Evolutionary conservation across 192 early-diverging fungal genomes (phyloP).

Genomic region (Coemansia sp.): DNA sequence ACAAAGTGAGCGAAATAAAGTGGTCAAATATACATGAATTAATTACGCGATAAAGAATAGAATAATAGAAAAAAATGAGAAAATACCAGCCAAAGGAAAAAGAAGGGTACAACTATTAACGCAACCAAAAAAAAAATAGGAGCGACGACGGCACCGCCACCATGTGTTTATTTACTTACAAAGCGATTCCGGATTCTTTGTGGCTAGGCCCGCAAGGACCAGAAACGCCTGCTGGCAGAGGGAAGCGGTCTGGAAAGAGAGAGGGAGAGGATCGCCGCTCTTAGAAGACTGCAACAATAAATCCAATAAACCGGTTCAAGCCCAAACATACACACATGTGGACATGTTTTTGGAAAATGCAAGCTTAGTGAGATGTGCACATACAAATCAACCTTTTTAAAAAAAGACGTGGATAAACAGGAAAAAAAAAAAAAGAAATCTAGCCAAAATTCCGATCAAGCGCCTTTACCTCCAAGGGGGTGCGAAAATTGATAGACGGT

Average conservation of each 20-base stretch:
- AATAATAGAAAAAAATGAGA: background rate
- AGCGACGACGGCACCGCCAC: background rate
- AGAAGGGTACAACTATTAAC: background rate
- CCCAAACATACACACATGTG: background rate
- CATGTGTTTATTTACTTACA: background rate
- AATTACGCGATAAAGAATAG: conserved; percentile 3
- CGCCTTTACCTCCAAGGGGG: background rate
- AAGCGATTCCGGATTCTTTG: background rate
- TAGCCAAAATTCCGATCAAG: background rate
- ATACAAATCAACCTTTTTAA: background rate
- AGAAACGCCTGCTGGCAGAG: background rate
- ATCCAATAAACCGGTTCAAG: background rate
- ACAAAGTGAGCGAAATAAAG: background rate
- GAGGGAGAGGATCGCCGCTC: background rate
- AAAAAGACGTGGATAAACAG: background rate
- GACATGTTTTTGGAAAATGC: background rate
- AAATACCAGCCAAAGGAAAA: background rate
- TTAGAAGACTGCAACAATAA: background rate
- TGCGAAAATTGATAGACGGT: background rate
- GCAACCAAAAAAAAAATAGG: background rate
- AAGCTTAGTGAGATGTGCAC: background rate
- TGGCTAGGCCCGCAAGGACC: background rate
- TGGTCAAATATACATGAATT: background rate
- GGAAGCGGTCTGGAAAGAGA: background rate
- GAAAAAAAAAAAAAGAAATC: background rate